These are phyloP conservation scores for Ophiostoma perfectum DNA, from an alignment of 2,329 filamentous ascomycete genomes.

Conservation along the genomic window DNA sequence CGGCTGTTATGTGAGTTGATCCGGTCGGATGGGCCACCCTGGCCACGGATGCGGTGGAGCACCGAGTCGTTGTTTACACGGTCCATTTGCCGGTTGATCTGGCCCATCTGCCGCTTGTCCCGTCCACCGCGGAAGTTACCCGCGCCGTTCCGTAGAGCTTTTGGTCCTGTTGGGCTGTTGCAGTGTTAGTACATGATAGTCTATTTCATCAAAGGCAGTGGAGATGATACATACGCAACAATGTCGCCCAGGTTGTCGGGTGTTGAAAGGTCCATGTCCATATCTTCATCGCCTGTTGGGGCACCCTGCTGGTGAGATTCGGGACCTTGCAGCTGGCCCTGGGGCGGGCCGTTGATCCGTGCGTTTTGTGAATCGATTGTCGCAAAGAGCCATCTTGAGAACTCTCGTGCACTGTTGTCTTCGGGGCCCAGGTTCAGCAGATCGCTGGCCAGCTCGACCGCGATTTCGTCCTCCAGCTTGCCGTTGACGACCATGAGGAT, in stretches of 20 bases:
- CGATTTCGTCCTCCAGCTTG: constrained; percentile 86
- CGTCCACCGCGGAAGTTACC: constrained; percentile 49
- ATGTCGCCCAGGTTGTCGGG: not conserved
- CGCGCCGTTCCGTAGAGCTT: constrained; percentile 79
- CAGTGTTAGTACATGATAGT: constrained; percentile 4
- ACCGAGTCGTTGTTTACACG: constrained; percentile 64
- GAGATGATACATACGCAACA: not conserved
- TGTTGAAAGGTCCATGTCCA: constrained; percentile 61
- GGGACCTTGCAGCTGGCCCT: not conserved
- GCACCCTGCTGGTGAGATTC: not conserved
- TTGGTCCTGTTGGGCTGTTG: constrained; percentile 83
- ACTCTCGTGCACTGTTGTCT: constrained; percentile 74
- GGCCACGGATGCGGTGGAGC: constrained; percentile 72
- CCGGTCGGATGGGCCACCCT: constrained; percentile 61
- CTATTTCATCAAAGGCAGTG: not conserved
- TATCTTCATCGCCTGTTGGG: constrained; percentile 50
- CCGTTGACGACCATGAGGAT: constrained; percentile 95
- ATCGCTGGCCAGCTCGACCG: constrained; percentile 79
- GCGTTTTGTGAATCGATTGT: constrained; percentile 66
- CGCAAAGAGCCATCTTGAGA: constrained; percentile 89
- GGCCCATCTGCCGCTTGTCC: constrained; percentile 77
- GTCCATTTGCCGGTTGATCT: constrained; percentile 78
- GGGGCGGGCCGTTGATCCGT: constrained; percentile 49
- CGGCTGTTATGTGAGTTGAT: constrained; percentile 69
- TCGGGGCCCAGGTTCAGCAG: constrained; percentile 76